Evolutionary conservation across 345 rosid species (phyloP).

Genomic region (Murraya paniculata): DNA sequence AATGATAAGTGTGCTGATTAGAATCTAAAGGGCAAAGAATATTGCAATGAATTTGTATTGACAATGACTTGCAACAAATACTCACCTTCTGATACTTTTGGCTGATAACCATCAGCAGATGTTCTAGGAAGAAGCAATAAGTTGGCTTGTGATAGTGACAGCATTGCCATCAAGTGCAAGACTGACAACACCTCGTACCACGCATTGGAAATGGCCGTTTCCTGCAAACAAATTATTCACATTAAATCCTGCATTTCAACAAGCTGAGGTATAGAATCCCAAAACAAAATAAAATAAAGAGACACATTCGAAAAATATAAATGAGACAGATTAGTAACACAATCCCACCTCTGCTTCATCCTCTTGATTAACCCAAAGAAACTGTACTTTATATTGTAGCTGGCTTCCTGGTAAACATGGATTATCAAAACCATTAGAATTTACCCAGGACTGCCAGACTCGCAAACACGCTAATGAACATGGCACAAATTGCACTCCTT

Average conservation of each 20-base stretch:
- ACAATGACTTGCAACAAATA: not conserved
- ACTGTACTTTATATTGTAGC: conserved; percentile 71
- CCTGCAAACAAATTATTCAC: conserved; percentile 48
- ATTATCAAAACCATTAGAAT: conserved; percentile 3
- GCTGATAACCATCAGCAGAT: conserved; percentile 70
- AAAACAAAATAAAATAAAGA: conserved; percentile 1
- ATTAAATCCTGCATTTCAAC: conserved; percentile 12
- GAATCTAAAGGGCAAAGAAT: not conserved
- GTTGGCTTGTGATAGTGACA: conserved; percentile 83
- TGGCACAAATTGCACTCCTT: conserved; percentile 16
- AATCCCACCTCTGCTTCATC: conserved; percentile 82
- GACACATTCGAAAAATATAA: not conserved
- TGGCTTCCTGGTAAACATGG: conserved; percentile 54
- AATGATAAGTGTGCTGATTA: not conserved
- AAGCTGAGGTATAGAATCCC: conserved; percentile 14
- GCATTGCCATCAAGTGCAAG: conserved; percentile 96
- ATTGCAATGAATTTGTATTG: not conserved
- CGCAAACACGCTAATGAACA: conserved; percentile 1
- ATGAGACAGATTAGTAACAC: not conserved
- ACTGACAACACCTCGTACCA: conserved; percentile 98
- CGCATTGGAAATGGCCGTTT: conserved; percentile 77
- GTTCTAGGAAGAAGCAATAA: conserved; percentile 90
- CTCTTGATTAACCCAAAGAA: conserved; percentile 93
- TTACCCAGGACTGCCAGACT: not conserved
- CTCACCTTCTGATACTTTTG: conserved; percentile 94